Conservation (phyloP, 495 filamentous ascomycete genomes). For the Talaromyces adpressus region DNA sequence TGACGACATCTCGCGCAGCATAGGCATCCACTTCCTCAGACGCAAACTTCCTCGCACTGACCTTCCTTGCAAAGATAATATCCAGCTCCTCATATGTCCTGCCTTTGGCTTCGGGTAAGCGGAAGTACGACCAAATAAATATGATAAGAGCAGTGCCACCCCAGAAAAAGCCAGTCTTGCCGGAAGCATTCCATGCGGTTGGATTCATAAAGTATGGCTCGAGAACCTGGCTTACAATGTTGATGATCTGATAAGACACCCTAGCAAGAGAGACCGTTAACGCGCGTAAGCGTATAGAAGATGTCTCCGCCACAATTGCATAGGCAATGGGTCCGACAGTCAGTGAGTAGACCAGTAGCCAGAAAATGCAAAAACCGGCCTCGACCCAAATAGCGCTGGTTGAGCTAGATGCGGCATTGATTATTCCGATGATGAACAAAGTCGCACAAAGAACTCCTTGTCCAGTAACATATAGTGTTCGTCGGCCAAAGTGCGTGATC, state of each 20-base stretch:
- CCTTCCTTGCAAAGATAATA: slow-evolving; percentile 51
- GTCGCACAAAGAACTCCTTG: slow-evolving; percentile 38
- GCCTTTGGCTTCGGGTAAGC: slow-evolving; percentile 59
- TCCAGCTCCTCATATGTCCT: slow-evolving; percentile 64
- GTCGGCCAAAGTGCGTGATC: slow-evolving; percentile 37
- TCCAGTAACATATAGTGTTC: slow-evolving; percentile 46
- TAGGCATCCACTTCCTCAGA: slow-evolving; percentile 52
- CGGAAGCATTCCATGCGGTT: slow-evolving; percentile 57
- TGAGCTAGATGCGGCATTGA: slow-evolving; percentile 46
- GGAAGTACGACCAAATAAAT: slow-evolving; percentile 60
- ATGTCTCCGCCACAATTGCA: slow-evolving; percentile 63
- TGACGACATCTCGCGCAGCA: slow-evolving; percentile 18
- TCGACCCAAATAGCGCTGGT: slow-evolving; percentile 24
- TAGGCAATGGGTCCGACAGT: slow-evolving; percentile 69
- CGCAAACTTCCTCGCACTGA: slow-evolving; percentile 56
- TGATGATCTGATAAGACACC: slow-evolving; percentile 58
- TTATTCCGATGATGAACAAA: slow-evolving; percentile 53
- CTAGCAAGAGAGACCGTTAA: slow-evolving; percentile 59
- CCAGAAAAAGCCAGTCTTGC: slow-evolving; percentile 68
- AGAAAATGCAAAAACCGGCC: slow-evolving; percentile 55
- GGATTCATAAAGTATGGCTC: slow-evolving; percentile 66
- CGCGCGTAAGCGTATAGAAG: slow-evolving; percentile 57
- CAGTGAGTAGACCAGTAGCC: slow-evolving; percentile 60
- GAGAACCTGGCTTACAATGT: slow-evolving; percentile 55
- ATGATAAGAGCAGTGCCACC: slow-evolving; percentile 53